Percentiles rank a stretch among this genome's conserved stretches.
These are phyloP conservation scores for Pisolithus tinctorius DNA, from an alignment of 768 basidiomycete genomes.

Conservation along the genomic window DNA sequence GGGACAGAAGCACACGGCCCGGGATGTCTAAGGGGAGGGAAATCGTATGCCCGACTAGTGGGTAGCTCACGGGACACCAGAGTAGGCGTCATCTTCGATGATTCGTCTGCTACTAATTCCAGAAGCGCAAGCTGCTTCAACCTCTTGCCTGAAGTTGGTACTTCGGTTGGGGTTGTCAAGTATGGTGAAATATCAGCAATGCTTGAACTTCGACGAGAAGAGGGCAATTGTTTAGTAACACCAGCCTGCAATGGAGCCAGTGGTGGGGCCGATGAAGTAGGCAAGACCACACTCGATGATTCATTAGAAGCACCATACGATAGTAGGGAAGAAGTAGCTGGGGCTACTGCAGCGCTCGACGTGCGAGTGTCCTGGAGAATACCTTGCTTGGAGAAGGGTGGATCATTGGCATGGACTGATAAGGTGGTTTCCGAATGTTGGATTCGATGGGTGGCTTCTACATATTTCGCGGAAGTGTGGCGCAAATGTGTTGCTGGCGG, in stretches of 20 bases:
- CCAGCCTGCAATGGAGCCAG: constrained; percentile 8
- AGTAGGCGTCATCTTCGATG: constrained; percentile 52
- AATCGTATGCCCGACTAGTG: constrained; percentile 2
- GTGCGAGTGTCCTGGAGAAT: not conserved
- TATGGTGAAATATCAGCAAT: constrained; percentile 69
- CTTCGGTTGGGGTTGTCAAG: constrained; percentile 45
- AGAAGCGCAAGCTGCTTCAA: constrained; percentile 66
- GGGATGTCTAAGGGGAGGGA: constrained; percentile 5
- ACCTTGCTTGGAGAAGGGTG: no score
- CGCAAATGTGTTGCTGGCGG: constrained; percentile 5
- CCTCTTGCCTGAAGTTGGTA: constrained; percentile 53
- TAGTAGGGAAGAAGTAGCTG: not conserved
- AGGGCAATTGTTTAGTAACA: constrained; percentile 9
- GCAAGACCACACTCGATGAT: not conserved
- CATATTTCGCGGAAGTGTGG: constrained; percentile 8
- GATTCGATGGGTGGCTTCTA: not conserved
- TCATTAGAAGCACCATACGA: constrained; percentile 5
- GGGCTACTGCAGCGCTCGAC: not conserved
- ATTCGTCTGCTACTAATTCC: constrained; percentile 68
- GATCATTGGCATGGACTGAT: no score
- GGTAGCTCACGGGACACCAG: constrained; percentile 23
- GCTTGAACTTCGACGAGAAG: constrained; percentile 35
- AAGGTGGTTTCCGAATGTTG: not conserved
- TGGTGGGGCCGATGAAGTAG: constrained; percentile 8
- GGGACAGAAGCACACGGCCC: constrained; percentile 24